Percentiles rank a stretch among this genome's conserved stretches.
phyloP scores from a whole-genome alignment of 495 filamentous ascomycete genomes.

The Penicillium antarcticum region DNA sequence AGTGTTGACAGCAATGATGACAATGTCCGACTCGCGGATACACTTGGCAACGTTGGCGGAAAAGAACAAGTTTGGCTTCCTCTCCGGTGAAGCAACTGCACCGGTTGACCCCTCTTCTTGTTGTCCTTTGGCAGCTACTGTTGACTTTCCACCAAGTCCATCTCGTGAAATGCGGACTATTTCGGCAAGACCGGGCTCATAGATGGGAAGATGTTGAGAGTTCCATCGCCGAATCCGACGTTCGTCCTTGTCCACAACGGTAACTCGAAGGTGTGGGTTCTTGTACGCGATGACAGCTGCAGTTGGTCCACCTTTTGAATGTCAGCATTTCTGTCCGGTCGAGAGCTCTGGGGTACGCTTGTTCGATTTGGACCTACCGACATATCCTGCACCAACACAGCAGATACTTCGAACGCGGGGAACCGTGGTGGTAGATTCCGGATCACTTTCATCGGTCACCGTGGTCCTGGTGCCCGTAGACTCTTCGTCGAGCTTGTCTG shows the following conservation, averaged over 20 bases:
- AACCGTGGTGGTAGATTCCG: neutral
- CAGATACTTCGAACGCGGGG: conserved; percentile 5
- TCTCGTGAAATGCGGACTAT: conserved; percentile 15
- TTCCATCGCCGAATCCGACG: conserved; percentile 70
- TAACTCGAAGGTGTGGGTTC: conserved; percentile 64
- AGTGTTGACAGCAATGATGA: conserved; percentile 76
- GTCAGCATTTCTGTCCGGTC: neutral
- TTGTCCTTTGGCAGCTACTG: neutral
- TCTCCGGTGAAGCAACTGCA: neutral
- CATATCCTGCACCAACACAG: conserved; percentile 11
- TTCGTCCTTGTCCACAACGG: conserved; percentile 67
- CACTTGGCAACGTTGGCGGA: conserved; percentile 58
- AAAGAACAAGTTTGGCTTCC: conserved; percentile 59
- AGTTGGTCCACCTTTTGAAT: conserved; percentile 59
- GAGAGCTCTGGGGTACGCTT: neutral
- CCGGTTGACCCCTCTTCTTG: neutral
- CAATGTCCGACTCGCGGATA: conserved; percentile 64
- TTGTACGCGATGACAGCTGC: conserved; percentile 69
- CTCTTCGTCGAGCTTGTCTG: neutral
- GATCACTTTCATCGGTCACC: neutral
- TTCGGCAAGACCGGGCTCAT: conserved; percentile 48
- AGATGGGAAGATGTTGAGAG: conserved; percentile 66
- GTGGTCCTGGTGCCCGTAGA: neutral
- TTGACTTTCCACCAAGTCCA: neutral
- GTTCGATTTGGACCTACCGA: neutral